Percentiles rank a stretch among this genome's conserved stretches.
Conservation (phyloP, 495 filamentous ascomycete genomes). For the Hypoxylon trugodes region DNA sequence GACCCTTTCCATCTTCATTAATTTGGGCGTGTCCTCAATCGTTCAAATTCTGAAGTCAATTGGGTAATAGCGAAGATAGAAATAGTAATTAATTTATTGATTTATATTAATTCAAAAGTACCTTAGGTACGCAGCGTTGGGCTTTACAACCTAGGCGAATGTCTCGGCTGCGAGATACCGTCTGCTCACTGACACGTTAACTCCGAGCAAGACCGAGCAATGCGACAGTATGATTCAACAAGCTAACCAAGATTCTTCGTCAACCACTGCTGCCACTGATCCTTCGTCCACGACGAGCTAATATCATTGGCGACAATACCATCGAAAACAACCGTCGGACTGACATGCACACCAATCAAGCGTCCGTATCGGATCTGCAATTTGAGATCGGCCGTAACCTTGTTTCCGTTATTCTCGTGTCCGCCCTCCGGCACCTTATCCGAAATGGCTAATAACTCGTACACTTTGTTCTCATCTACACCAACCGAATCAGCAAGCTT, state of each 20-base stretch:
- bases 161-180: no score
- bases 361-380: constrained; percentile 81
- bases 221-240: background rate
- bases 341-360: constrained; percentile 83
- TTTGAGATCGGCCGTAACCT: constrained; percentile 85
- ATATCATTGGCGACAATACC: constrained; percentile 82
- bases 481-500: constrained; percentile 69
- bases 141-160: no score
- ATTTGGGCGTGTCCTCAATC: no score
- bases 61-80: no score
- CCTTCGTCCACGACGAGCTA: constrained; percentile 75
- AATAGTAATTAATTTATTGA: background rate
- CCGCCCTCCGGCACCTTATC: constrained; percentile 70
- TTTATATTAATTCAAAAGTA: no score
- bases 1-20: background rate
- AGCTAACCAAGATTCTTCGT: constrained; percentile 72
- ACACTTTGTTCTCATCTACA: constrained; percentile 70
- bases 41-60: no score
- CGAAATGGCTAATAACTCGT: constrained; percentile 68
- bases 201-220: background rate
- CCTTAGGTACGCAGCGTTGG: background rate
- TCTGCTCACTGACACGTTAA: background rate
- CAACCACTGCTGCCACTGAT: constrained; percentile 89
- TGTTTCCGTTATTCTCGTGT: constrained; percentile 77
- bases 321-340: constrained; percentile 88